These are phyloP conservation scores for Eucommia ulmoides DNA, from an alignment of 257 asterid species.

Conservation along the genomic window DNA sequence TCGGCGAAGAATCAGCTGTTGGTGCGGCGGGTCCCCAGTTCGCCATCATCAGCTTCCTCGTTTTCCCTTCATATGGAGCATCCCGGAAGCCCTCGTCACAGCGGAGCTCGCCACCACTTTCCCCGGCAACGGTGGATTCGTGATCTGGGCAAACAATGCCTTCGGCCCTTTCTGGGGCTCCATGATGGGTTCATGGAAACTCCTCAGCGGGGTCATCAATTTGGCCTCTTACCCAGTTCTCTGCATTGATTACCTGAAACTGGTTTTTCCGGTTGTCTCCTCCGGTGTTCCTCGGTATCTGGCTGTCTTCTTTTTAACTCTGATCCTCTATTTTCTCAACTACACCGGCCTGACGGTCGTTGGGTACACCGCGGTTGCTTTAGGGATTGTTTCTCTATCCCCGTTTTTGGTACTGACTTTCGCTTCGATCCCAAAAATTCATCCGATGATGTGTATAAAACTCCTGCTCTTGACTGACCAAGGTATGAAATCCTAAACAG, in stretches of 20 bases:
- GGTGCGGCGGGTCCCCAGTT: neutral
- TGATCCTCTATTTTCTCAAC: slow-evolving; percentile 4
- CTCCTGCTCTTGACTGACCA: too few relatives aligned
- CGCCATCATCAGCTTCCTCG: neutral
- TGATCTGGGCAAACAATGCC: neutral
- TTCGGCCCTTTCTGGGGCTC: neutral
- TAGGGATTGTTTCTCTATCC: slow-evolving; percentile 26
- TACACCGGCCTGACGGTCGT: slow-evolving; percentile 25
- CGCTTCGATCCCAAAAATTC: slow-evolving; percentile 22
- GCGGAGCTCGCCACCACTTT: neutral
- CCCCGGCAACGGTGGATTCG: neutral
- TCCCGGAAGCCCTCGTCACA: neutral
- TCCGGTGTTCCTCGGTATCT: neutral
- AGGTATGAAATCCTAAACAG: too few relatives aligned
- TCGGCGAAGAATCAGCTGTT: neutral
- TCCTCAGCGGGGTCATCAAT: neutral
- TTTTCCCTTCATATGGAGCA: neutral
- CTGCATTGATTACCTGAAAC: neutral
- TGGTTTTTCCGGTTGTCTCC: neutral
- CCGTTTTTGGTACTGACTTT: slow-evolving; percentile 21
- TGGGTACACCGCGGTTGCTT: slow-evolving; percentile 27
- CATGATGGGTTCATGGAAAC: neutral
- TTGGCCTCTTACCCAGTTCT: neutral
- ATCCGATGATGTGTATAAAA: too few relatives aligned
- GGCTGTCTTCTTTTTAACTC: neutral